Evolutionary conservation across 805 yeast genomes (phyloP).

Genomic region (Gaillardinia entomophila): DNA sequence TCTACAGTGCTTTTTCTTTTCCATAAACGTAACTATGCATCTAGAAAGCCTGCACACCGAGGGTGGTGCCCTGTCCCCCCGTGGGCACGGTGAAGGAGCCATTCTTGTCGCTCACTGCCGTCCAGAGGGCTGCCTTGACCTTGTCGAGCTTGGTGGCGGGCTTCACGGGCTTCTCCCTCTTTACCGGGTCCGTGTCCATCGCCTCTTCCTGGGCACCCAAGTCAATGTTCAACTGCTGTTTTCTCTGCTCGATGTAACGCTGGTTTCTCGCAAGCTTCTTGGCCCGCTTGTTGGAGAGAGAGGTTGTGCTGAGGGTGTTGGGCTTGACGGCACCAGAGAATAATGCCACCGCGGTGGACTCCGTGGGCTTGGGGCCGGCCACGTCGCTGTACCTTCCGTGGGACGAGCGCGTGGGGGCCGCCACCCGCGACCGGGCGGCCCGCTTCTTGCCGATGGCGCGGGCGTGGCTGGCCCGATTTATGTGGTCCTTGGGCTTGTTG

Average conservation of each 20-base stretch:
- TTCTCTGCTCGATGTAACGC: constrained; percentile 61
- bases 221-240: constrained; percentile 41
- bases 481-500: constrained; percentile 68
- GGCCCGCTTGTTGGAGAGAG: constrained; percentile 72
- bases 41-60: constrained; percentile 66
- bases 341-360: constrained; percentile 39
- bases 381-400: constrained; percentile 27
- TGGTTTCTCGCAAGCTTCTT: constrained; percentile 76
- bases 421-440: constrained; percentile 39
- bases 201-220: constrained; percentile 41
- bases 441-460: constrained; percentile 49
- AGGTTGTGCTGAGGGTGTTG: constrained; percentile 44
- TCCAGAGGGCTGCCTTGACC: constrained; percentile 66
- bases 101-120: constrained; percentile 56
- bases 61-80: constrained; percentile 73
- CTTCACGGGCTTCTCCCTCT: constrained; percentile 12
- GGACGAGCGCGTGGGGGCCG: constrained; percentile 42
- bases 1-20: background rate
- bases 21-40: too few relatives aligned
- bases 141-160: constrained; percentile 32
- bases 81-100: constrained; percentile 38
- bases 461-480: constrained; percentile 46
- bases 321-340: constrained; percentile 27
- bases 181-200: constrained; percentile 55
- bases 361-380: constrained; percentile 32